Evolutionary conservation across 208 protist genomes (phyloP).

Genomic region (Trypanosomatidae sp.): DNA sequence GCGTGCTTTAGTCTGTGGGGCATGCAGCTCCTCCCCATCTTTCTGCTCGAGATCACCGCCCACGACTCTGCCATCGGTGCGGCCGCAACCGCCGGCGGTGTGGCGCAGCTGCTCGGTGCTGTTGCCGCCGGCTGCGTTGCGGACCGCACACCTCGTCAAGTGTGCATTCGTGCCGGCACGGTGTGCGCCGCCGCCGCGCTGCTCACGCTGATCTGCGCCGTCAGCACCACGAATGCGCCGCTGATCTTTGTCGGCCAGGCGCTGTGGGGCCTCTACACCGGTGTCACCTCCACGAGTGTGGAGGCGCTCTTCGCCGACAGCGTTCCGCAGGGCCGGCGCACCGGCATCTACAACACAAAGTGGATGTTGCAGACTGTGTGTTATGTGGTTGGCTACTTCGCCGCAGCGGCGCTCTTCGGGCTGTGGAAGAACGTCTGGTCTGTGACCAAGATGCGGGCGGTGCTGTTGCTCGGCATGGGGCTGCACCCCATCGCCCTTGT

Average conservation of each 20-base stretch:
- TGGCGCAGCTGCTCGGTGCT: too few relatives aligned
- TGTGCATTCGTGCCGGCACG: too few relatives aligned
- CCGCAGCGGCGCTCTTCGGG: slow-evolving; percentile 35
- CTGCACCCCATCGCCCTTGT: slow-evolving; percentile 23
- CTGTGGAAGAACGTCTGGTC: slow-evolving; percentile 45
- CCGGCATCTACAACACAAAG: slow-evolving; percentile 62
- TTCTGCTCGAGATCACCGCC: too few relatives aligned
- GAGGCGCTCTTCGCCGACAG: slow-evolving; percentile 74
- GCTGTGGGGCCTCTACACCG: slow-evolving; percentile 53
- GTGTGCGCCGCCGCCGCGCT: too few relatives aligned
- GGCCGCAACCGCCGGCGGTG: too few relatives aligned
- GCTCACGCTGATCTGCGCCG: too few relatives aligned
- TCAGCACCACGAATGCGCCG: neutral
- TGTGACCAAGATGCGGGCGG: slow-evolving; percentile 16
- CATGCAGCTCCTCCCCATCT: too few relatives aligned
- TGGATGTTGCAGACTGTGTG: slow-evolving; percentile 66
- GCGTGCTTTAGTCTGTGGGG: too few relatives aligned
- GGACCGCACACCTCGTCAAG: too few relatives aligned
- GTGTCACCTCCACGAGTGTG: slow-evolving; percentile 37
- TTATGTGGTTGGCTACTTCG: slow-evolving; percentile 44
- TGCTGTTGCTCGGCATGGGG: slow-evolving; percentile 31
- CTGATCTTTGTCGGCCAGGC: slow-evolving; percentile 25
- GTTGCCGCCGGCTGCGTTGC: too few relatives aligned
- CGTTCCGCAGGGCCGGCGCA: slow-evolving; percentile 35
- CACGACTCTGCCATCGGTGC: too few relatives aligned